These are phyloP conservation scores for Thozetella sp. DNA, from an alignment of 495 filamentous ascomycete species.

Conservation along the genomic window DNA sequence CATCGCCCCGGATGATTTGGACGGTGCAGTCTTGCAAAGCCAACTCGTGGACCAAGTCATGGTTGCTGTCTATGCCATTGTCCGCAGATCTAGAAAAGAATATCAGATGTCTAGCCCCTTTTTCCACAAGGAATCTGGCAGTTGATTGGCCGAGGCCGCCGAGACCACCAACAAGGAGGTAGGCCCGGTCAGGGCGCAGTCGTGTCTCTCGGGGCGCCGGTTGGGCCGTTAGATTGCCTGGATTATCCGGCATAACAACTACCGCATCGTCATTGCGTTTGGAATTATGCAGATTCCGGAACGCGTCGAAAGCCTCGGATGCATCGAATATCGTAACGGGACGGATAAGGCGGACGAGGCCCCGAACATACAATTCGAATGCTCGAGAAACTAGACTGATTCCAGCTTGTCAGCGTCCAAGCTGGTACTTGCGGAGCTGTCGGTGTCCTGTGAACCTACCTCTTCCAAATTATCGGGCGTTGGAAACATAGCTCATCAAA, in stretches of 20 bases:
- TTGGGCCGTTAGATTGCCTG: neutral
- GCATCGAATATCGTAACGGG: neutral
- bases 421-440: neutral
- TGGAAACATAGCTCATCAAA: neutral
- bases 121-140: constrained; percentile 21
- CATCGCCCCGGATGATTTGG: neutral
- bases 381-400: neutral
- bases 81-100: constrained; percentile 23
- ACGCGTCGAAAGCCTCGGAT: neutral
- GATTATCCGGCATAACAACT: neutral
- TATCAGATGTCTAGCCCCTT: constrained; percentile 19
- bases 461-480: neutral
- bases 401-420: neutral
- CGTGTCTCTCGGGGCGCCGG: neutral
- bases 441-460: neutral
- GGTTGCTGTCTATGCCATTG: too few species aligned
- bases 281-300: neutral
- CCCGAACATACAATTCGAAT: neutral
- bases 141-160: constrained; percentile 26
- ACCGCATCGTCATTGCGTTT: neutral
- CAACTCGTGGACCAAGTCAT: too few species aligned
- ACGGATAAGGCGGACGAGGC: neutral
- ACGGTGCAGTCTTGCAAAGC: too few species aligned
- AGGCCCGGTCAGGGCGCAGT: constrained; percentile 13
- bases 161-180: constrained; percentile 27